phyloP scores from a whole-genome alignment of 2,329 filamentous ascomycete species.

The Beauveria varroae region DNA sequence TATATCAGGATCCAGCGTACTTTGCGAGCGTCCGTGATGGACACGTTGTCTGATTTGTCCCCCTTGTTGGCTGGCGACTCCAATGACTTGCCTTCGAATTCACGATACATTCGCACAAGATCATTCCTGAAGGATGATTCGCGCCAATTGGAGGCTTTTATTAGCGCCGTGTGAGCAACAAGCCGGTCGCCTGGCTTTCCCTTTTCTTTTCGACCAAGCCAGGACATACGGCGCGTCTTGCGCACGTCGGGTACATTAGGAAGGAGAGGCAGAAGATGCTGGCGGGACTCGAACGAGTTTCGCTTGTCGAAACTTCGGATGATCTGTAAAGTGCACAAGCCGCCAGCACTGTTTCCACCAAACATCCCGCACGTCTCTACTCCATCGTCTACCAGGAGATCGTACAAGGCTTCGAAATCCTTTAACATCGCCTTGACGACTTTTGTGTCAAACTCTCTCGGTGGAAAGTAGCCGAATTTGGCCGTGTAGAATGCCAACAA shows the following conservation, averaged over 20 bases:
- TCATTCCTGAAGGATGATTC: slow-evolving; percentile 36
- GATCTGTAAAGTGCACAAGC: slow-evolving; percentile 63
- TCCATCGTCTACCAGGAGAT: slow-evolving; percentile 58
- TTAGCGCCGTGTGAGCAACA: slow-evolving; percentile 43
- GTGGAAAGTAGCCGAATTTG: slow-evolving; percentile 67
- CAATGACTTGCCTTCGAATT: slow-evolving; percentile 58
- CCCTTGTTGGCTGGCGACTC: slow-evolving; percentile 38
- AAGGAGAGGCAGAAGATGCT: slow-evolving; percentile 59
- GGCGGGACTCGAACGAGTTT: slow-evolving; percentile 51
- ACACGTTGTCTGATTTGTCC: slow-evolving; percentile 47
- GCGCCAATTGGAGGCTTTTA: slow-evolving; percentile 41
- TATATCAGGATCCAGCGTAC: slow-evolving; percentile 75
- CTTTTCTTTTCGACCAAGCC: slow-evolving; percentile 34
- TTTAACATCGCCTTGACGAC: slow-evolving; percentile 54
- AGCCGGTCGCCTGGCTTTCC: slow-evolving; percentile 40
- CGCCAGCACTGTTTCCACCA: slow-evolving; percentile 51
- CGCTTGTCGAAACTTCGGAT: slow-evolving; percentile 58
- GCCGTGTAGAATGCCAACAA: slow-evolving; percentile 58
- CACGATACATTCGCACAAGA: slow-evolving; percentile 60
- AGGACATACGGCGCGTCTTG: slow-evolving; percentile 28
- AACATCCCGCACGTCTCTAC: slow-evolving; percentile 42
- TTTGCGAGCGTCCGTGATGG: slow-evolving; percentile 61
- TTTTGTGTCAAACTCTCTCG: slow-evolving; percentile 50
- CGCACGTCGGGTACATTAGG: slow-evolving; percentile 30
- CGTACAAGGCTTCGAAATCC: slow-evolving; percentile 66